Evolutionary conservation across 208 protist species (phyloP).

Genomic region (Leishmania tarentolae): DNA sequence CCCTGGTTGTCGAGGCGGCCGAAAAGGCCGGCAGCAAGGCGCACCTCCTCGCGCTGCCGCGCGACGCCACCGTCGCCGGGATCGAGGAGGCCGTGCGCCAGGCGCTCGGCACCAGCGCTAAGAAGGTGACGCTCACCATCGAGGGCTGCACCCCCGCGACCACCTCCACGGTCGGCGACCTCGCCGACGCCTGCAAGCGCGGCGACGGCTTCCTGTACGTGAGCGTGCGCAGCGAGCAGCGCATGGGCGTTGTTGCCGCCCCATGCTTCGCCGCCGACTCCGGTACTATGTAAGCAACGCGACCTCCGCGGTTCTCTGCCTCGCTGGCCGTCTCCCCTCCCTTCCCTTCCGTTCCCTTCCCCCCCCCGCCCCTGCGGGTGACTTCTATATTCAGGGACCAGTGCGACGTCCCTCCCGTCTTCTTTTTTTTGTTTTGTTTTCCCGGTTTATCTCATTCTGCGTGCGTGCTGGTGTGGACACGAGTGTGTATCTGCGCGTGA

Average conservation of each 20-base stretch:
- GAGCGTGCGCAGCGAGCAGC: constrained; percentile 4
- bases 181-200: constrained; percentile 13
- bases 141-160: constrained; percentile 27
- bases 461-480: too few relatives aligned
- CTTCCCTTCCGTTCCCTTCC: too few relatives aligned
- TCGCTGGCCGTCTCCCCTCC: too few relatives aligned
- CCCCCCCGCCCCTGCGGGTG: too few relatives aligned
- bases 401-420: too few relatives aligned
- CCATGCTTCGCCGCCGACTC: not conserved
- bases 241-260: not conserved
- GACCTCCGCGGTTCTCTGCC: too few relatives aligned
- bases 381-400: too few relatives aligned
- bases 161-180: constrained; percentile 14
- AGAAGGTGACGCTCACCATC: constrained; percentile 28
- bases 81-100: constrained; percentile 20
- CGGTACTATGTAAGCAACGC: too few relatives aligned
- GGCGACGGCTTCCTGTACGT: constrained; percentile 29
- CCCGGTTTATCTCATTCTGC: too few relatives aligned
- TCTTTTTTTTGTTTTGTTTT: too few relatives aligned
- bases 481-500: too few relatives aligned
- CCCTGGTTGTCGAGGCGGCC: constrained; percentile 19
- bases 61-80: constrained; percentile 21
- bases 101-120: not conserved
- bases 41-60: constrained; percentile 19
- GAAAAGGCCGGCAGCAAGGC: constrained; percentile 1